Base-by-base conservation (phyloP, 331 rosid genomes). In the Malus hybrid region DNA sequence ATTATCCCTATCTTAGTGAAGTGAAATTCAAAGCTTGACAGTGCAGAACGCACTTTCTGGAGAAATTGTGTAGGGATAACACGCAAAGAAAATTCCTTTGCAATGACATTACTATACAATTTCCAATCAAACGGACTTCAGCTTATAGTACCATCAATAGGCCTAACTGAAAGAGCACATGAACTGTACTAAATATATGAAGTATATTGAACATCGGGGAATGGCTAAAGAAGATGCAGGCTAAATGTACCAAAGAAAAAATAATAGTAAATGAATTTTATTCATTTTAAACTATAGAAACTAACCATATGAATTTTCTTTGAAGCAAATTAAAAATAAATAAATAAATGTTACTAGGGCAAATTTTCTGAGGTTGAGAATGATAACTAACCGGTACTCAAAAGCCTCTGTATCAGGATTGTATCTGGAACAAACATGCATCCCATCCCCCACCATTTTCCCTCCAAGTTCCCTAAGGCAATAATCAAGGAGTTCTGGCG, bases 401-500 rank as follows among this genome's bases (percentile, higher is more conserved):
- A 73, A 71, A 80, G 86, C 89, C 73, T 90, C 93, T 16, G 86
- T 83, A 66, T 75, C 85, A 76, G 92, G 82, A 88, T 90, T 94
- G 87, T 88, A 73, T 50, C 91, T 90, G 19, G 92, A 78, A 79
- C 73, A 84, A 71, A 92, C 97, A 61, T 87, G 85, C 80, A 88
- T 89, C 74, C 97, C 97, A 52, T 89, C 90, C 64, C 80, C 76
- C 14, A 87, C 83, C 32, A 82, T 71, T 84, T 89, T 94, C 61
- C 99, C 99, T 71, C 92, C 93, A 73, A 94, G 87, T 74, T 90
- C 87, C 59, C 83, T 87, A 61, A 90, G 96, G 82, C 97, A 87
- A 79, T 84, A 87, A 84, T 92, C 97, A 73, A 94, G 89, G 36
- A 95, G 90, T 80, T 89, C 96, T 8, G 91, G 86, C 59, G 97